phyloP scores from a whole-genome alignment of 1,284 basidiomycete species.

The Trichosporon faecale region DNA sequence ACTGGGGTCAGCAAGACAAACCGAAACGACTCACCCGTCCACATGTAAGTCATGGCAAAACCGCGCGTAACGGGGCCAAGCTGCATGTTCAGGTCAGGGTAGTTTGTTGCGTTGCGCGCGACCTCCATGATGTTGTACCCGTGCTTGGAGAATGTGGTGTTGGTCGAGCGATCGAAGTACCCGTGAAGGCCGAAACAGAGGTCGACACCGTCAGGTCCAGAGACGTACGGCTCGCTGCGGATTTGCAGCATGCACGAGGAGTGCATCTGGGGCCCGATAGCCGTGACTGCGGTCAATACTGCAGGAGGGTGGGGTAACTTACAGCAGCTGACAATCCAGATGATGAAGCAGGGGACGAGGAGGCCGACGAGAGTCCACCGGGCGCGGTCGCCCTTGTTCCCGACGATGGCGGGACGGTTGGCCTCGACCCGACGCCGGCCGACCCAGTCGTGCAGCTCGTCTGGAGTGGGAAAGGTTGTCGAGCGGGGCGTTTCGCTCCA shows the following conservation, averaged over 20 bases:
- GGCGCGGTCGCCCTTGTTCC: background rate
- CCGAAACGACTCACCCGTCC: background rate
- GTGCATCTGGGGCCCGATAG: background rate
- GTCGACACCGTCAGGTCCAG: background rate
- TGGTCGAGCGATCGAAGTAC: background rate
- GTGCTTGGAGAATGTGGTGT: background rate
- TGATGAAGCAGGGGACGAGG: background rate
- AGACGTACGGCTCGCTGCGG: background rate
- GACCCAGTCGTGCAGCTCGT: background rate
- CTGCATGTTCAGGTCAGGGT: background rate
- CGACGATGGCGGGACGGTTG: background rate
- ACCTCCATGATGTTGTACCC: conserved; percentile 1
- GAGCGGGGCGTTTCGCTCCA: background rate
- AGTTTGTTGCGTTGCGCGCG: background rate
- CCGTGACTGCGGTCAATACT: background rate
- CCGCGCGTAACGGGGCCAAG: background rate
- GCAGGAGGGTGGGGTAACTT: background rate
- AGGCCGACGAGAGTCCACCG: background rate
- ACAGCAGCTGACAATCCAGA: background rate
- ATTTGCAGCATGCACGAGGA: background rate
- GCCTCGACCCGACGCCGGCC: background rate
- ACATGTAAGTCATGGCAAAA: background rate
- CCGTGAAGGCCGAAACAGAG: background rate
- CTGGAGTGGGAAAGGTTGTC: background rate
- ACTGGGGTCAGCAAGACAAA: background rate